These are phyloP conservation scores for Beauveria caledonica DNA, from an alignment of 2,329 filamentous ascomycete species.

Conservation along the genomic window DNA sequence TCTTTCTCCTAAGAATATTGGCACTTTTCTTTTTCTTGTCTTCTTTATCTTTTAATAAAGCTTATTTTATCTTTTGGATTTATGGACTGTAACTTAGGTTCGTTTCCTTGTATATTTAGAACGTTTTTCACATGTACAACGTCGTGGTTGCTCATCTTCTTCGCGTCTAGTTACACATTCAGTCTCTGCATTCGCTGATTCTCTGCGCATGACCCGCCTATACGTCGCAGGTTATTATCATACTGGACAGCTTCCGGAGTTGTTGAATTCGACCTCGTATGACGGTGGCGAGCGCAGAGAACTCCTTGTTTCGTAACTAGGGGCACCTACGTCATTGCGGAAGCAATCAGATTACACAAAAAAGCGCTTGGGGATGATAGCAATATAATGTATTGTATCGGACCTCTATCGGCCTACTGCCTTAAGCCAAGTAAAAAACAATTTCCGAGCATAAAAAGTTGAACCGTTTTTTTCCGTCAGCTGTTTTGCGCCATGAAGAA, in stretches of 20 bases:
- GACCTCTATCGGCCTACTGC: slow-evolving; percentile 1
- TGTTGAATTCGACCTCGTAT: neutral
- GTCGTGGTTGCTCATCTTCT: too few relatives aligned
- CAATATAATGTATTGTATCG: neutral
- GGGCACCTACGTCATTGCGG: slow-evolving; percentile 5
- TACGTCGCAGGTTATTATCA: neutral
- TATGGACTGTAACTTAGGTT: too few relatives aligned
- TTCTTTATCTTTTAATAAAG: neutral
- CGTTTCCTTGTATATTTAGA: too few relatives aligned
- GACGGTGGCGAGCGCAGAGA: neutral
- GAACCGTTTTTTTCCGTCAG: neutral
- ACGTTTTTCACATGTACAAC: too few relatives aligned
- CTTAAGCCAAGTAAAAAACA: neutral
- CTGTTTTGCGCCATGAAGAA: neutral
- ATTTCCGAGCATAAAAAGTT: neutral
- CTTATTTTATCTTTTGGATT: too few relatives aligned
- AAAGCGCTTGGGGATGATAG: neutral
- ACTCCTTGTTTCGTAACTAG: neutral
- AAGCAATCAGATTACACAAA: neutral
- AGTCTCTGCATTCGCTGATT: too few relatives aligned
- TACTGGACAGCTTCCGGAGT: neutral
- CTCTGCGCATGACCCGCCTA: too few relatives aligned
- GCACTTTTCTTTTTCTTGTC: neutral
- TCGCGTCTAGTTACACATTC: too few relatives aligned
- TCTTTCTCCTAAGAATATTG: too few relatives aligned